These are phyloP conservation scores for Trichophyton equinum DNA, from an alignment of 2,329 filamentous ascomycete genomes.

Conservation along the genomic window DNA sequence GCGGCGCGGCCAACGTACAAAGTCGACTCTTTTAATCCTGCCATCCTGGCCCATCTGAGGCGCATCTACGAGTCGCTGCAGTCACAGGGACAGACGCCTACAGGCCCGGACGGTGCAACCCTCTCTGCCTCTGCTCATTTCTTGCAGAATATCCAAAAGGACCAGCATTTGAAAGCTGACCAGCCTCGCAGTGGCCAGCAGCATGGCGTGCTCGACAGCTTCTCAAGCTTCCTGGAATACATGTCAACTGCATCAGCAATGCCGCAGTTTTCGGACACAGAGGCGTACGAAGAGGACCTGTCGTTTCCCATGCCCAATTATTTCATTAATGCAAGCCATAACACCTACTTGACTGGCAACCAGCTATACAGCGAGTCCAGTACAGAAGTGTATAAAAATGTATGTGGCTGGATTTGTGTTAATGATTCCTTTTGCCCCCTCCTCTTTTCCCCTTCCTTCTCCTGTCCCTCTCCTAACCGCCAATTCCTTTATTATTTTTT, in stretches of 20 bases:
- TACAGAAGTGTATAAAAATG: slow-evolving; percentile 64
- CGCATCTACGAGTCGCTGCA: slow-evolving; percentile 23
- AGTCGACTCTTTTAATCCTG: slow-evolving; percentile 20
- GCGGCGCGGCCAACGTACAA: not conserved
- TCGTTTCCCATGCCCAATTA: slow-evolving; percentile 69
- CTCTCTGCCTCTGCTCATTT: slow-evolving; percentile 8
- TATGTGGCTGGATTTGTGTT: slow-evolving; percentile 29
- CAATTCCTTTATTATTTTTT: not conserved
- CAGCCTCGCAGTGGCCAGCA: not conserved
- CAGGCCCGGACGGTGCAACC: not conserved
- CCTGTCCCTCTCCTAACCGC: not conserved
- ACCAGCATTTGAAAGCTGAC: slow-evolving; percentile 1
- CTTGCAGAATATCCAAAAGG: slow-evolving; percentile 13
- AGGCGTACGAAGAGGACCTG: slow-evolving; percentile 42
- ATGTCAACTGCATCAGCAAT: slow-evolving; percentile 38
- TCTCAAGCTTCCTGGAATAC: slow-evolving; percentile 37
- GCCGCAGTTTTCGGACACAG: slow-evolving; percentile 12
- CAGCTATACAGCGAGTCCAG: slow-evolving; percentile 69
- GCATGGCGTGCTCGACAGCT: slow-evolving; percentile 9
- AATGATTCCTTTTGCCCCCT: not conserved
- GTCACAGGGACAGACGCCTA: not conserved
- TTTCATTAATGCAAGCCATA: slow-evolving; percentile 90
- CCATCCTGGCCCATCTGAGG: slow-evolving; percentile 24
- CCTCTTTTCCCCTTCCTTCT: not conserved
- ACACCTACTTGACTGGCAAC: slow-evolving; percentile 81